A percentile compares a stretch with the other conserved stretches of the same genome.
Evolutionary conservation across 768 basidiomycete genomes (phyloP).

Genomic region (Tulasnella sp.): DNA sequence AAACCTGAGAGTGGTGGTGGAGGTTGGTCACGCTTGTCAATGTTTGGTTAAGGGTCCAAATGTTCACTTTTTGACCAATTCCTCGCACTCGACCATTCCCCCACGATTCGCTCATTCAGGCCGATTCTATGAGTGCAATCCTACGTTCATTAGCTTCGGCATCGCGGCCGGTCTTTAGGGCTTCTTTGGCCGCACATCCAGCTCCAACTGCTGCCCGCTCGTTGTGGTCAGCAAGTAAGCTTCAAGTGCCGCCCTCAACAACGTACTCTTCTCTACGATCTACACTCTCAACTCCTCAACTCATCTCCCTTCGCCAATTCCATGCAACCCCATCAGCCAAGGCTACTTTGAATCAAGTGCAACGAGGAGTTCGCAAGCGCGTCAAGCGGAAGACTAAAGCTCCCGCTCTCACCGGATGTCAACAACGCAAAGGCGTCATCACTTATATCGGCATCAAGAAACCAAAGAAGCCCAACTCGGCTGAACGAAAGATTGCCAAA

Average conservation of each 20-base stretch:
- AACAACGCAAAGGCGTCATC: conserved; percentile 91
- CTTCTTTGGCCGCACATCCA: not conserved
- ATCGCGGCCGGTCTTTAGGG: not conserved
- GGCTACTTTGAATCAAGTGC: conserved; percentile 83
- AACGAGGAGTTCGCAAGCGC: conserved; percentile 58
- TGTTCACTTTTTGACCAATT: conserved; percentile 25
- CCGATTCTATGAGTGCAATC: conserved; percentile 17
- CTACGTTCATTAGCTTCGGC: conserved; percentile 15
- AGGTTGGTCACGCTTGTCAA: not conserved
- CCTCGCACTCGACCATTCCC: not conserved
- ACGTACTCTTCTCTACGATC: not conserved
- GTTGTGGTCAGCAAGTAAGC: not conserved
- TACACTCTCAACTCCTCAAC: conserved; percentile 9
- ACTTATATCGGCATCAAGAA: conserved; percentile 72
- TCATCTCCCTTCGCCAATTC: conserved; percentile 29
- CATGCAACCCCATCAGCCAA: conserved; percentile 33
- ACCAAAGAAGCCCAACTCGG: conserved; percentile 98
- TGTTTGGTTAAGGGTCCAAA: not conserved
- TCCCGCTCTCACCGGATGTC: conserved; percentile 73
- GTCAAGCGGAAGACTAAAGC: conserved; percentile 57
- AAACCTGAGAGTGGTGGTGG: not conserved
- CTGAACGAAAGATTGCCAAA: conserved; percentile 93
- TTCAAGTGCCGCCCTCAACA: not conserved
- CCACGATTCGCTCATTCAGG: not conserved
- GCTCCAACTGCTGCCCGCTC: not conserved